Conservation (phyloP, 768 basidiomycete species). For the Trametes cingulata region DNA sequence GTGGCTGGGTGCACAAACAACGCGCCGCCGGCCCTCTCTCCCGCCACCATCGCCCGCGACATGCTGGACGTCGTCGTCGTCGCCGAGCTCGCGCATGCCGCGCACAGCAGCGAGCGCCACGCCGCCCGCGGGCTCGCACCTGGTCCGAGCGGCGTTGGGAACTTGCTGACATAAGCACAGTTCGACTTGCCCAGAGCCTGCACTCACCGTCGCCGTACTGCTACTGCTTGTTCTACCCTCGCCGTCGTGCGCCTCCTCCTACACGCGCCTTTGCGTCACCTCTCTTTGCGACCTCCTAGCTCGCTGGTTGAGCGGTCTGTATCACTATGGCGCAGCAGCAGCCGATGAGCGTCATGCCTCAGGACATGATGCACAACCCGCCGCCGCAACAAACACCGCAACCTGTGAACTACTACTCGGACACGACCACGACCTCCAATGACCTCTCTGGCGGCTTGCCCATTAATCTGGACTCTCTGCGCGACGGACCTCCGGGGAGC, state of each 20-base stretch:
- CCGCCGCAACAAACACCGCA: slow-evolving; percentile 25
- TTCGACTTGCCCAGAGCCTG: slow-evolving; percentile 26
- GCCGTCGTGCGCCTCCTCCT: slow-evolving; percentile 17
- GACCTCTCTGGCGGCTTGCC: slow-evolving; percentile 84
- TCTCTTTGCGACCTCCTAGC: background rate
- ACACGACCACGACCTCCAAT: slow-evolving; percentile 48
- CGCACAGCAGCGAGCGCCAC: background rate
- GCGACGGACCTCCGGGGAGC: slow-evolving; percentile 85
- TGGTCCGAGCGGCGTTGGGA: slow-evolving; percentile 32
- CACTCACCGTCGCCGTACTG: slow-evolving; percentile 26
- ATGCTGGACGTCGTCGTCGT: slow-evolving; percentile 13
- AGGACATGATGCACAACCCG: slow-evolving; percentile 56
- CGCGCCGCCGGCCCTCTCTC: slow-evolving; percentile 10
- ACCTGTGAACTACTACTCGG: slow-evolving; percentile 64
- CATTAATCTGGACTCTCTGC: slow-evolving; percentile 82
- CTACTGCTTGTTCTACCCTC: slow-evolving; percentile 21
- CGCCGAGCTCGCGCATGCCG: slow-evolving; percentile 5
- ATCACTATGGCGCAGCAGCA: slow-evolving; percentile 41
- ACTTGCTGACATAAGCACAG: slow-evolving; percentile 33
- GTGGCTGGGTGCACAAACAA: slow-evolving; percentile 41
- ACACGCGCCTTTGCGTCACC: slow-evolving; percentile 4
- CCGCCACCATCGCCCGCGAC: slow-evolving; percentile 7
- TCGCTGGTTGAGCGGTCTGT: background rate
- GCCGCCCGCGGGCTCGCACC: slow-evolving; percentile 1
- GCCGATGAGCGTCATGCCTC: slow-evolving; percentile 57